Conservation (phyloP, 805 yeast species). For the Zygoascus bituminiphila region DNA sequence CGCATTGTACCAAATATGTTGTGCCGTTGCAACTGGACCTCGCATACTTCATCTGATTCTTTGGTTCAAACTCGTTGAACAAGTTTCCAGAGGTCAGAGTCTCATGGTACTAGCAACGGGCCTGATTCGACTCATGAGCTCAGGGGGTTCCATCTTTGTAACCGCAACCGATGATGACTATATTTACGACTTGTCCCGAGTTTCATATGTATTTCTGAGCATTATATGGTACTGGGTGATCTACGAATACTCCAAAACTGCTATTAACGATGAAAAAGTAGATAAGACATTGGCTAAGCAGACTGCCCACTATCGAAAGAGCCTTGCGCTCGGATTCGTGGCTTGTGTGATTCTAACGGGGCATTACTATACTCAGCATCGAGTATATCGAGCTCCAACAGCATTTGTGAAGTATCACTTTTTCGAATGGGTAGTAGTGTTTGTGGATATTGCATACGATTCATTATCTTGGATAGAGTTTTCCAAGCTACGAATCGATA, state of each 20-base stretch:
- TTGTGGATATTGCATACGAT: slow-evolving; percentile 68
- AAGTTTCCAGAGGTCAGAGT: neutral
- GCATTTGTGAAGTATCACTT: slow-evolving; percentile 78
- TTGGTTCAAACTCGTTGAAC: slow-evolving; percentile 12
- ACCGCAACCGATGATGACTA: slow-evolving; percentile 41
- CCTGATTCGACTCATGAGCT: slow-evolving; percentile 57
- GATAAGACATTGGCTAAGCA: neutral
- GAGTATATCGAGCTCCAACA: slow-evolving; percentile 63
- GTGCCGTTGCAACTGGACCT: slow-evolving; percentile 79
- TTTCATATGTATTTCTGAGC: slow-evolving; percentile 9
- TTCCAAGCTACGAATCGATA: neutral
- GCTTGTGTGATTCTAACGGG: neutral
- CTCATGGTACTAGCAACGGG: slow-evolving; percentile 37
- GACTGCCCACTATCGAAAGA: neutral
- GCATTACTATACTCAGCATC: slow-evolving; percentile 72
- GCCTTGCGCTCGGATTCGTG: neutral
- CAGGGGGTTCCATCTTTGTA: slow-evolving; percentile 84
- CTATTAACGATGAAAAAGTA: neutral
- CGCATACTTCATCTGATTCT: slow-evolving; percentile 49
- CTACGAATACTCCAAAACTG: neutral
- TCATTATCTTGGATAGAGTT: slow-evolving; percentile 32
- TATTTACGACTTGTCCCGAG: slow-evolving; percentile 15
- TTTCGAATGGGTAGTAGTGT: slow-evolving; percentile 71
- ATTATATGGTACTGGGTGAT: slow-evolving; percentile 25
- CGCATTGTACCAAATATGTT: slow-evolving; percentile 70